Evolutionary conservation across 306 rosid species (phyloP).

Genomic region (Purshia tridentata): DNA sequence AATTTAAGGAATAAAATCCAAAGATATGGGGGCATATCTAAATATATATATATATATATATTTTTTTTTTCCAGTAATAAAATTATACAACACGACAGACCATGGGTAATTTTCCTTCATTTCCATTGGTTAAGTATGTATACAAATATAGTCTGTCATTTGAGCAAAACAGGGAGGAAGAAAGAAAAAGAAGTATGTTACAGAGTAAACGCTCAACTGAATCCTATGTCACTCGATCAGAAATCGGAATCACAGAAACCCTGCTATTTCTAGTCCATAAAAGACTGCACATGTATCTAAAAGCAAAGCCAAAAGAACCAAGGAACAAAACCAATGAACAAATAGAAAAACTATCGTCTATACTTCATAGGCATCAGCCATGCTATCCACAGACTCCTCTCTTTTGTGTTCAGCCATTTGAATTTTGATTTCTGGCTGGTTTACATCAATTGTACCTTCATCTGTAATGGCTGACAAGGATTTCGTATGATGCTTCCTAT

Average conservation of each 20-base stretch:
- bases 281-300: constrained; percentile 28
- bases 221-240: constrained; percentile 27
- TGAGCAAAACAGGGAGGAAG: constrained; percentile 16
- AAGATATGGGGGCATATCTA: too few relatives aligned
- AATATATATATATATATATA: too few relatives aligned
- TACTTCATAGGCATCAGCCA: constrained; percentile 57
- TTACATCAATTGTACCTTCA: constrained; percentile 62
- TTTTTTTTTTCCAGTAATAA: background rate
- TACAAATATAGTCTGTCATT: constrained; percentile 39
- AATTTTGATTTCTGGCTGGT: constrained; percentile 50
- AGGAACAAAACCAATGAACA: constrained; percentile 22
- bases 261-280: constrained; percentile 10
- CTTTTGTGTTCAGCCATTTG: constrained; percentile 52
- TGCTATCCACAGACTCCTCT: constrained; percentile 87
- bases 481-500: constrained; percentile 47
- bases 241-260: constrained; percentile 15
- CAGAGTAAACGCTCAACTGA: constrained; percentile 21
- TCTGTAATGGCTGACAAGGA: constrained; percentile 61
- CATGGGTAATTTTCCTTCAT: constrained; percentile 23
- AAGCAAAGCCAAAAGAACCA: constrained; percentile 26
- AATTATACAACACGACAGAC: background rate
- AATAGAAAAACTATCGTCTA: constrained; percentile 43
- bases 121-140: constrained; percentile 29
- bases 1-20: too few relatives aligned
- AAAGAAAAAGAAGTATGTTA: constrained; percentile 13